Conservation (phyloP, 2,329 filamentous ascomycete genomes). For the Exophiala mesophila region DNA sequence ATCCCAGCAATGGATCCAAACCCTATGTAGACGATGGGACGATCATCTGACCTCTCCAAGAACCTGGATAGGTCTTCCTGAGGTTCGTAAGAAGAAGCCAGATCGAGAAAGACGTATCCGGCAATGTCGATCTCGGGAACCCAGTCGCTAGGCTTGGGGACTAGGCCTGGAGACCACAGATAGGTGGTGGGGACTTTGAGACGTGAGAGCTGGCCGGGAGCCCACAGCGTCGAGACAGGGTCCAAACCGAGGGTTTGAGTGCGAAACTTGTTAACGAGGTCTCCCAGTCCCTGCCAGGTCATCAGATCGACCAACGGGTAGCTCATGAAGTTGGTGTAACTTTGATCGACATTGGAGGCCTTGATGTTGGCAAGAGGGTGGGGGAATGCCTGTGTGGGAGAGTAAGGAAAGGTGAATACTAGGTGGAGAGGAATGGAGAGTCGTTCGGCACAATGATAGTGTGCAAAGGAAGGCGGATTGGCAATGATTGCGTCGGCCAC, state of each 20-base stretch:
- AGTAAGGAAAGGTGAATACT: constrained; percentile 58
- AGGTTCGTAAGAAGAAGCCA: constrained; percentile 42
- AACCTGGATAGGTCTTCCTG: constrained; percentile 35
- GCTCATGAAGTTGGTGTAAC: constrained; percentile 73
- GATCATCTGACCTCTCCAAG: constrained; percentile 25
- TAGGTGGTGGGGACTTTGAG: constrained; percentile 73
- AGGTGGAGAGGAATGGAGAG: constrained; percentile 34
- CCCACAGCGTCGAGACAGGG: constrained; percentile 71
- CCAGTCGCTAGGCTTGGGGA: constrained; percentile 53
- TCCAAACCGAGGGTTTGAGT: constrained; percentile 65
- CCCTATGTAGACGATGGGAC: constrained; percentile 33
- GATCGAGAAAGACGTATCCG: constrained; percentile 53
- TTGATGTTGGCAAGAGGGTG: constrained; percentile 75
- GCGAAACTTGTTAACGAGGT: constrained; percentile 71
- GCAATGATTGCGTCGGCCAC: constrained; percentile 37
- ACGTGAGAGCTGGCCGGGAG: constrained; percentile 66
- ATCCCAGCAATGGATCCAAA: constrained; percentile 35
- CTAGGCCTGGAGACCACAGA: constrained; percentile 51
- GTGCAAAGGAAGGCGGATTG: constrained; percentile 36
- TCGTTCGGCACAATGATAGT: constrained; percentile 34
- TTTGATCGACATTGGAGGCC: constrained; percentile 64
- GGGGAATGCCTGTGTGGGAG: constrained; percentile 65
- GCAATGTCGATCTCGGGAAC: constrained; percentile 50
- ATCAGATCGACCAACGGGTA: constrained; percentile 80
- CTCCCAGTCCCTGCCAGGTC: constrained; percentile 53